phyloP scores from a whole-genome alignment of 805 yeast genomes.

The Suhomyces canberraensis region DNA sequence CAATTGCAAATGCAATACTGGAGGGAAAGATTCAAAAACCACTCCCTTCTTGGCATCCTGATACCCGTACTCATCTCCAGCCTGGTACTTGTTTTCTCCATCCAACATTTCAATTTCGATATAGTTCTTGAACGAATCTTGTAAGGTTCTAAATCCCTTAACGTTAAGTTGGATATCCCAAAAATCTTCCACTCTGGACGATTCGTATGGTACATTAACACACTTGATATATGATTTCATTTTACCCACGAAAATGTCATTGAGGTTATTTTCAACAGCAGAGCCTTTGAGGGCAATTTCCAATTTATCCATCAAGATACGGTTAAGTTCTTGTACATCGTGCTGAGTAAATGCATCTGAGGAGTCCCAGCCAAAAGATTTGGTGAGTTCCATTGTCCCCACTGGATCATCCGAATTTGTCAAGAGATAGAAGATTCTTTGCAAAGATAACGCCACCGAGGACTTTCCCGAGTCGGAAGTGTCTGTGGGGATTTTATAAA shows the following conservation, averaged over 20 bases:
- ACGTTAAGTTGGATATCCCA: slow-evolving; percentile 98
- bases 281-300: slow-evolving; percentile 92
- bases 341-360: slow-evolving; percentile 96
- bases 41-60: slow-evolving; percentile 98
- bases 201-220: slow-evolving; percentile 88
- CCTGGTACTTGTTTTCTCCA: slow-evolving; percentile 95
- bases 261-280: slow-evolving; percentile 52
- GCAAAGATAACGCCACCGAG: slow-evolving; percentile 76
- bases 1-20: slow-evolving; percentile 87
- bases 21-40: slow-evolving; percentile 84
- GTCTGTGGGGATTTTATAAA: slow-evolving; percentile 84
- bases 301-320: slow-evolving; percentile 91
- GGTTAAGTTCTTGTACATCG: slow-evolving; percentile 94
- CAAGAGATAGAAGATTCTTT: slow-evolving; percentile 78
- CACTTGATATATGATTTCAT: slow-evolving; percentile 95
- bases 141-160: slow-evolving; percentile 68
- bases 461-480: slow-evolving; percentile 29
- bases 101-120: slow-evolving; percentile 83
- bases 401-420: slow-evolving; percentile 72
- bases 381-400: slow-evolving; percentile 82
- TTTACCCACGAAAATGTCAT: slow-evolving; percentile 88
- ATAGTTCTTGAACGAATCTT: slow-evolving; percentile 79
- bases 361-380: slow-evolving; percentile 95
- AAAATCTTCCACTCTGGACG: slow-evolving; percentile 87
- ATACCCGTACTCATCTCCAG: slow-evolving; percentile 76